These are phyloP conservation scores for Microsporum canis DNA, from an alignment of 2,329 filamentous ascomycete genomes.

Conservation along the genomic window DNA sequence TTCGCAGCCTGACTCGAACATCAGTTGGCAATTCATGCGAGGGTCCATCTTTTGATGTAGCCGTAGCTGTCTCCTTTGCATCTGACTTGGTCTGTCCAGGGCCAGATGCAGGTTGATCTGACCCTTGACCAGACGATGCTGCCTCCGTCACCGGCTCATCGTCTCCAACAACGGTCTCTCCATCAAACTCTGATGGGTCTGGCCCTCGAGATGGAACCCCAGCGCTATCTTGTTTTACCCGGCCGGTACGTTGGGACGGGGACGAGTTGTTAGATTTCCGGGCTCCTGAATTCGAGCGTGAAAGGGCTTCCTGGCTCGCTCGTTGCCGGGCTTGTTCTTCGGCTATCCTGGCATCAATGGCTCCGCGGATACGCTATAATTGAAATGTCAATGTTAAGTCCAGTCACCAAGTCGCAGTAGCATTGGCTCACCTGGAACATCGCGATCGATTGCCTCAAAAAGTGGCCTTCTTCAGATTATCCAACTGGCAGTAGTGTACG, in stretches of 20 bases:
- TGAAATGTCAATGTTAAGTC: not conserved
- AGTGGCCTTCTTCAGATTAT: not conserved
- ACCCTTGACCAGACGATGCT: constrained; percentile 41
- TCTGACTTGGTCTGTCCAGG: constrained; percentile 1
- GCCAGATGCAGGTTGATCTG: constrained; percentile 19
- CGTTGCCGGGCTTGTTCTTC: constrained; percentile 80
- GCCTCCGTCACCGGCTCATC: constrained; percentile 57
- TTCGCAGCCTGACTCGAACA: constrained; percentile 62
- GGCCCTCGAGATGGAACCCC: constrained; percentile 45
- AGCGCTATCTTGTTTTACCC: constrained; percentile 19
- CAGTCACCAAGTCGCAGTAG: not conserved
- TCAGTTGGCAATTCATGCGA: constrained; percentile 57
- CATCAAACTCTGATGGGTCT: constrained; percentile 79
- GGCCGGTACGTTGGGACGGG: constrained; percentile 21
- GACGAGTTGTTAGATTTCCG: constrained; percentile 14
- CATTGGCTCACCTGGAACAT: constrained; percentile 5
- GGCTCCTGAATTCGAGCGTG: constrained; percentile 35
- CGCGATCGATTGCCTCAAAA: not conserved
- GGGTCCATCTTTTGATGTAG: constrained; percentile 12
- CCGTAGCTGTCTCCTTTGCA: constrained; percentile 17
- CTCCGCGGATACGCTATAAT: constrained; percentile 63
- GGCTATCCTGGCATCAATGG: constrained; percentile 76
- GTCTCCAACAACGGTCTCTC: constrained; percentile 76
- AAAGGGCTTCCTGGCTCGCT: constrained; percentile 32
- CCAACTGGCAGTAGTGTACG: not conserved